A percentile compares a stretch with the other conserved stretches of the same genome.
phyloP scores from a whole-genome alignment of 2,329 filamentous ascomycete species.

The Helotiales sp. region DNA sequence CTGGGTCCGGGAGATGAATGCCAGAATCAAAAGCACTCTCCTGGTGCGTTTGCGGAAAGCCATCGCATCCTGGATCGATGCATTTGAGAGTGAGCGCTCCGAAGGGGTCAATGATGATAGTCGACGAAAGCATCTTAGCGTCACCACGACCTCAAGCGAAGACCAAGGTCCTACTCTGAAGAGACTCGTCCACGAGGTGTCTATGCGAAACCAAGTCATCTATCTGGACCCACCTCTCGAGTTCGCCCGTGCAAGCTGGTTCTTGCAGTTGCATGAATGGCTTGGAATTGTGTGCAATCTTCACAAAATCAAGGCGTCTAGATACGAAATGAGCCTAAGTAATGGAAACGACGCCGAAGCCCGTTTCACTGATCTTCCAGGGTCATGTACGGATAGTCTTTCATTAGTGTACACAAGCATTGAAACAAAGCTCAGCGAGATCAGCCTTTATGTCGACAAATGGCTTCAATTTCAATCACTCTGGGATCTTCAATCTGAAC shows the following conservation, averaged over 20 bases:
- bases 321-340: conserved; percentile 88
- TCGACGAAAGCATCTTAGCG: conserved; percentile 55
- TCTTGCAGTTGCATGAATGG: conserved; percentile 90
- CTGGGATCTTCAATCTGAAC: conserved; percentile 95
- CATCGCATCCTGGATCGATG: conserved; percentile 83
- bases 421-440: conserved; percentile 79
- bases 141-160: conserved; percentile 49
- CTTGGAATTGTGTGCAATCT: conserved; percentile 90
- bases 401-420: conserved; percentile 81
- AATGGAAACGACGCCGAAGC: conserved; percentile 67
- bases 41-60: conserved; percentile 83
- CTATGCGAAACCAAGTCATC: conserved; percentile 97
- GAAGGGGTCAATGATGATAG: conserved; percentile 53
- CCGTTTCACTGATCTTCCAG: conserved; percentile 83
- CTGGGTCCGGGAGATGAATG: conserved; percentile 89
- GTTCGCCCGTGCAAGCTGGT: conserved; percentile 91
- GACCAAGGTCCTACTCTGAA: conserved; percentile 68
- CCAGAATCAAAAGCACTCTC: conserved; percentile 80
- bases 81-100: conserved; percentile 69
- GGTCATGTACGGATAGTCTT: conserved; percentile 79
- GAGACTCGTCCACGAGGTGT: conserved; percentile 85
- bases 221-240: conserved; percentile 94
- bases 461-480: conserved; percentile 99
- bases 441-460: conserved; percentile 89
- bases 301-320: conserved; percentile 90